Base-by-base conservation (phyloP, 805 yeast genomes). In the Saccharomyces eubayanus region DNA sequence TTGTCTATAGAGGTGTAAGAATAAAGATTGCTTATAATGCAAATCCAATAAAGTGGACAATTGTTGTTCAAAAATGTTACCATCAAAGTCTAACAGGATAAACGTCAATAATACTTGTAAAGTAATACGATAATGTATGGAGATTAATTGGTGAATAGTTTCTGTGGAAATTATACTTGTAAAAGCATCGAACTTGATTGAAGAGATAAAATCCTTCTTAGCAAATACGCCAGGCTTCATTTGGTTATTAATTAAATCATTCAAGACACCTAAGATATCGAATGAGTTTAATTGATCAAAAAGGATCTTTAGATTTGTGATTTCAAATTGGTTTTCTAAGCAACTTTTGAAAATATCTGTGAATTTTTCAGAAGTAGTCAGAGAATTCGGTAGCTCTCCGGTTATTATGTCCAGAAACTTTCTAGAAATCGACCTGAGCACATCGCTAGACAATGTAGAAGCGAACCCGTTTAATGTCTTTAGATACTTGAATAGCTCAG, bases 301-400 rank as follows among this genome's bases (percentile, higher is more conserved):
- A n/a, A 81, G 61, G 8, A 62, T 70, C 31, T 69, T 59, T 36
- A 77, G 65, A 36, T 72, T 70, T 1, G 66, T 56, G 36, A 72
- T 67, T 55, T 76, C 75, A 51, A 82, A 68, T 50, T 71, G 69
- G 3, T 70, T 62, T 10, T 76, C 67, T 49, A 84, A 67, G 16
- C 70, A 59, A 0, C 69, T 56, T 31, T 75, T 74, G 56, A 81
- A 79, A 5, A 80, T 68, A 5, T 62, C 57, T 0, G 62, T 55
- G 20, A 73, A 63, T 49, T 59, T 59, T 24, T 68, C 65, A 21
- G 55, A 58, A 8, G 66, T 65, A 29, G 80, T 72, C 55, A 65
- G 69, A 14, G 59, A 61, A 43, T 63, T 70, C 45, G 69, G 63
- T 36, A 67, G 62, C 28, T 62, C 67, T 28, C 71, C 63, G 28